phyloP scores from a whole-genome alignment of 371 early-diverging fungal species.

The Vittaforma corneae region DNA sequence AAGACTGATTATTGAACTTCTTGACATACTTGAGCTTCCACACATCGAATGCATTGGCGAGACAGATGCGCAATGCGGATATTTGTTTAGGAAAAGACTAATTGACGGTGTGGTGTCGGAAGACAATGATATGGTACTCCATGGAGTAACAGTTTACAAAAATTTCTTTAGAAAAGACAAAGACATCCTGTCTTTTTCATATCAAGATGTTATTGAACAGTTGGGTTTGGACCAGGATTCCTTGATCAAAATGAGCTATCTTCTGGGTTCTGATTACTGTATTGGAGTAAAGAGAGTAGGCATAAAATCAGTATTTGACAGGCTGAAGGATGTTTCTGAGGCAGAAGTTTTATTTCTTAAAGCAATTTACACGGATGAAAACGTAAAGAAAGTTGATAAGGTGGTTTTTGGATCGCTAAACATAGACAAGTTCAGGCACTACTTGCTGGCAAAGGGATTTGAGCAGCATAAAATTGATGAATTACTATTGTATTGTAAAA shows the following conservation, averaged over 20 bases:
- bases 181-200: slow-evolving; percentile 65
- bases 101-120: slow-evolving; percentile 94
- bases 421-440: neutral
- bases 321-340: neutral
- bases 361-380: neutral
- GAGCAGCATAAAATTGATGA: no score
- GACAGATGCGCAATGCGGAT: slow-evolving; percentile 91
- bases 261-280: slow-evolving; percentile 92
- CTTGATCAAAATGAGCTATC: slow-evolving; percentile 71
- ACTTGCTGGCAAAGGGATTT: no score
- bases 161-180: slow-evolving; percentile 81
- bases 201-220: slow-evolving; percentile 63
- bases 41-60: slow-evolving; percentile 84
- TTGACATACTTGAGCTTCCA: slow-evolving; percentile 84
- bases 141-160: slow-evolving; percentile 78
- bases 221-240: slow-evolving; percentile 65
- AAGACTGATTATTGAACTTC: slow-evolving; percentile 54
- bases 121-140: slow-evolving; percentile 90
- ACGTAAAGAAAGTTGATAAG: neutral
- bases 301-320: slow-evolving; percentile 61
- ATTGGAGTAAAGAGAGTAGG: slow-evolving; percentile 83
- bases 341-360: neutral
- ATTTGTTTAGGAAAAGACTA: slow-evolving; percentile 62
- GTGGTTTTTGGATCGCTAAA: neutral
- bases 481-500: no score